Evolutionary conservation across 768 basidiomycete species (phyloP), one percentile per base, ranked within the genome.

Genomic region (Podaxis sp.): DNA sequence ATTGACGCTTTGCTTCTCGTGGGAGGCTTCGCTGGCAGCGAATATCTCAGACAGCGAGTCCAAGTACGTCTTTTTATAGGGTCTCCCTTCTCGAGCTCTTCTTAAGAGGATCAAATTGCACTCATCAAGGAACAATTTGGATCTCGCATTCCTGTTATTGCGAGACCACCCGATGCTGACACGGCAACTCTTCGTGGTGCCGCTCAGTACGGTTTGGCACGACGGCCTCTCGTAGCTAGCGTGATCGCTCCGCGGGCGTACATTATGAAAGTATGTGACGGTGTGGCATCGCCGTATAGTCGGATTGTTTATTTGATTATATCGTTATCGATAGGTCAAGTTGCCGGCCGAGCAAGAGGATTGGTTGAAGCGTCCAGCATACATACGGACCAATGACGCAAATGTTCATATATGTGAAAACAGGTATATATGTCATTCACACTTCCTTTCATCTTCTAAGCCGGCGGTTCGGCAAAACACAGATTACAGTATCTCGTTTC

Each of bases 101-200:
- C 44, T 56, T 6, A 64, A 49, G 60, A 49, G 48, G 33, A 33
- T 10, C 33, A 33, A 33, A 33, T 33, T 33, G 8, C 61, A 54
- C 49, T 57, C 51, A 66, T 41, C 62, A 67, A 92, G 88, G 87
- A 85, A 67, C 85, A 81, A 66, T 91, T 95, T 70, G 78, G 80
- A 6, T 74, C 80, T 41, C 82, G 82, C 51, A 89, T 95, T 52
- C 82, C 76, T 55, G 87, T 91, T 62, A 91, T 95, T 70, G 89
- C 88, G 37, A 85, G 94, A 56, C 93, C 94, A 28, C 80, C 87
- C 40, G 93, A 96, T 75, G 88, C 90, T 30, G 94, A 95, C 70
- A 94, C 93, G 13, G 94, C 94, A 2, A 95, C 93, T 1, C 77
- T 90, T 60, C 88, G 93, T 58, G 93, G 93, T 50, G 93, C 90